Evolutionary conservation across 2,329 filamentous ascomycete genomes (phyloP).

Genomic region (Neonectria punicea): DNA sequence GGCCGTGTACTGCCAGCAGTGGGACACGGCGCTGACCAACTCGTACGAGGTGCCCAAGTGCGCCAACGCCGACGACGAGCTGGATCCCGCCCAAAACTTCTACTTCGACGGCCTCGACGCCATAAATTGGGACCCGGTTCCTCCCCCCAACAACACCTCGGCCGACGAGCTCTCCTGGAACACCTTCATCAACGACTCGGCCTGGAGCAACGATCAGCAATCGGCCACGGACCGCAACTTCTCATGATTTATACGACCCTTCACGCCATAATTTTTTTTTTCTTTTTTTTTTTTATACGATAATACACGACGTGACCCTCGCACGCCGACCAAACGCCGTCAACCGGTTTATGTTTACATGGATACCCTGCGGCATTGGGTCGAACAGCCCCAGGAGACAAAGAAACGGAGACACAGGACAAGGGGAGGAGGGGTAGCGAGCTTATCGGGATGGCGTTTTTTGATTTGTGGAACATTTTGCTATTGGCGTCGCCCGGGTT

Average conservation of each 20-base stretch:
- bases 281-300: too few species aligned
- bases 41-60: slow-evolving; percentile 13
- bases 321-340: background rate
- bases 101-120: slow-evolving; percentile 1
- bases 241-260: slow-evolving; percentile 28
- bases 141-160: background rate
- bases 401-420: background rate
- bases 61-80: slow-evolving; percentile 4
- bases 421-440: too few species aligned
- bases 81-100: background rate
- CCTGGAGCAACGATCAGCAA: slow-evolving; percentile 36
- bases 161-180: slow-evolving; percentile 47
- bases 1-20: slow-evolving; percentile 30
- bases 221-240: slow-evolving; percentile 2
- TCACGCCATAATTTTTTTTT: background rate
- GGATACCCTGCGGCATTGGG: background rate
- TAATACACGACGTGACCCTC: background rate
- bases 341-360: background rate
- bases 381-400: background rate
- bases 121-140: slow-evolving; percentile 16
- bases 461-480: too few species aligned
- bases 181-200: slow-evolving; percentile 46
- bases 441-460: too few species aligned
- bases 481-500: background rate
- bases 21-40: slow-evolving; percentile 14